A percentile compares a stretch with the other conserved stretches of the same genome.
These are phyloP conservation scores for Cronartium quercuum DNA, from an alignment of 1,284 basidiomycete species.

Conservation along the genomic window DNA sequence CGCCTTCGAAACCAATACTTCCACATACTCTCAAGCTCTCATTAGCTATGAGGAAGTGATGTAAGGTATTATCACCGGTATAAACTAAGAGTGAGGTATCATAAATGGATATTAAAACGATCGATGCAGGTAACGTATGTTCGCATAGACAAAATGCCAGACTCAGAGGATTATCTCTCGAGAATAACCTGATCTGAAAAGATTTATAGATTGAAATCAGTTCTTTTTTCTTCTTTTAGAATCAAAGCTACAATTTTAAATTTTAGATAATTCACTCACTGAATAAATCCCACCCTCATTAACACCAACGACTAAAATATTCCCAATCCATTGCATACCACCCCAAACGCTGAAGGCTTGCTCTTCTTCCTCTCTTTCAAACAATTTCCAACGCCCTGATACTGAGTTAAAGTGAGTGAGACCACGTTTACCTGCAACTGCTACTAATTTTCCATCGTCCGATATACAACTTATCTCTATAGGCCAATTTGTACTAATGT, in stretches of 20 bases:
- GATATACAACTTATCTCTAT: constrained; percentile 88
- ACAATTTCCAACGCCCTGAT: constrained; percentile 92
- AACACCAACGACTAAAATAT: constrained; percentile 84
- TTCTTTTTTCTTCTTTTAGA: not conserved
- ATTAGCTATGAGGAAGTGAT: constrained; percentile 72
- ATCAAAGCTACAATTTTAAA: not conserved
- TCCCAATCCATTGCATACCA: constrained; percentile 93
- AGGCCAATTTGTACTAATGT: constrained; percentile 88
- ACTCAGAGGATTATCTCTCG: constrained; percentile 85
- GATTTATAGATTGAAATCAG: not conserved
- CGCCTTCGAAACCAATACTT: constrained; percentile 87
- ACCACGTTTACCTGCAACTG: constrained; percentile 84
- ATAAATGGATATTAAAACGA: constrained; percentile 79
- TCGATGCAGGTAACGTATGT: constrained; percentile 68
- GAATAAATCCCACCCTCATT: constrained; percentile 52
- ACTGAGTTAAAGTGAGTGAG: constrained; percentile 87
- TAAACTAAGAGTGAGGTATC: constrained; percentile 97
- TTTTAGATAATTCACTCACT: not conserved
- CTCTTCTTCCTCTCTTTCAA: constrained; percentile 76
- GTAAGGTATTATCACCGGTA: constrained; percentile 89
- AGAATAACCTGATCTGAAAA: constrained; percentile 78
- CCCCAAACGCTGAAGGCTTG: constrained; percentile 81
- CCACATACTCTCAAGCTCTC: constrained; percentile 60
- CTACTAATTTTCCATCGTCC: constrained; percentile 81
- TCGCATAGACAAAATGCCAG: constrained; percentile 77